phyloP scores from a whole-genome alignment of 2,329 filamentous ascomycete genomes.

The Cladosporium oxysporum region DNA sequence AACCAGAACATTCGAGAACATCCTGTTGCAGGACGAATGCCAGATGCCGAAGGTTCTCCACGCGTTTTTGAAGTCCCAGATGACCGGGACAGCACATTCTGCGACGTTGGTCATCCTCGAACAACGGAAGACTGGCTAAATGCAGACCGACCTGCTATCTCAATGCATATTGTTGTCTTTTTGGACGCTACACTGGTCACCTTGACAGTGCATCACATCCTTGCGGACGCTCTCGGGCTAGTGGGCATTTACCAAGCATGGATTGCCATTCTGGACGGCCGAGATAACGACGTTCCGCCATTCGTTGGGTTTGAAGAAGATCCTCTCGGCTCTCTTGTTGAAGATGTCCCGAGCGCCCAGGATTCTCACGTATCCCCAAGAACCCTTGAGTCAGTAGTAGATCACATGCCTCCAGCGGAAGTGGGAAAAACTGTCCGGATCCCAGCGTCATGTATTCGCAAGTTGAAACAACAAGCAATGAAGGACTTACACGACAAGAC shows the following conservation, averaged over 20 bases:
- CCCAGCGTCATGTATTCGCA: conserved; percentile 23
- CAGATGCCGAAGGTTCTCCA: not conserved
- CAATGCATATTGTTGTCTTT: conserved; percentile 29
- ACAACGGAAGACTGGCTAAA: conserved; percentile 21
- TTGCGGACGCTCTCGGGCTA: conserved; percentile 30
- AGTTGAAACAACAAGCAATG: conserved; percentile 23
- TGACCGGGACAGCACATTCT: conserved; percentile 2
- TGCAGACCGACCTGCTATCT: conserved; percentile 28
- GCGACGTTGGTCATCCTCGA: conserved; percentile 4
- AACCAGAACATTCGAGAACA: conserved; percentile 19
- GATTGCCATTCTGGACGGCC: conserved; percentile 29
- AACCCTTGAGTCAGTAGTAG: not conserved
- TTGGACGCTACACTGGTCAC: conserved; percentile 31
- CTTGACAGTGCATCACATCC: conserved; percentile 29
- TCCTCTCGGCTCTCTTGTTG: conserved; percentile 28
- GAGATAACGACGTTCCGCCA: conserved; percentile 26
- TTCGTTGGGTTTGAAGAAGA: conserved; percentile 28
- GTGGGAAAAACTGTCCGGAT: conserved; percentile 16
- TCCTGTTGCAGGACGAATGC: conserved; percentile 8
- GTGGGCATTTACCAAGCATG: conserved; percentile 28
- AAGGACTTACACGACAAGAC: conserved; percentile 23
- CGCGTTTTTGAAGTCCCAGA: conserved; percentile 1
- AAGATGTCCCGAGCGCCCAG: conserved; percentile 24
- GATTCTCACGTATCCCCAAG: conserved; percentile 21
- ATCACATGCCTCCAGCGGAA: not conserved